Conservation (phyloP, 768 basidiomycete species). For the Boletus fagicola region DNA sequence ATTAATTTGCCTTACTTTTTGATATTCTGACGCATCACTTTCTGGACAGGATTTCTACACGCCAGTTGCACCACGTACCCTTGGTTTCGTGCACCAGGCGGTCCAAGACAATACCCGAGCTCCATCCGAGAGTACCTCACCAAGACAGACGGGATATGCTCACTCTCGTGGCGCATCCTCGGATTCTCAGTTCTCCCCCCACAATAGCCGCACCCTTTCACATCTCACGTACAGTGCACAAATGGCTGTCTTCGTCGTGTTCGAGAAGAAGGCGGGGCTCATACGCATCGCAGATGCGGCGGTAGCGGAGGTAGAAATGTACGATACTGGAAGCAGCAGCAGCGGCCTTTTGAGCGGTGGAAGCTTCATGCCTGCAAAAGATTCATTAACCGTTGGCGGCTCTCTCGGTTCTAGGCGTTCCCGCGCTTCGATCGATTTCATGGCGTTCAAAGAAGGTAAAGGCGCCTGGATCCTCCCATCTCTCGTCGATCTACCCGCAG, state of each 20-base stretch:
- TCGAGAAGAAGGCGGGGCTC: conserved; percentile 86
- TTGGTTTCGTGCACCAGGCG: conserved; percentile 70
- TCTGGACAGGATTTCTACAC: conserved; percentile 77
- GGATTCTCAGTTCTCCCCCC: conserved; percentile 35
- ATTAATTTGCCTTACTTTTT: neutral
- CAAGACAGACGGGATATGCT: conserved; percentile 23
- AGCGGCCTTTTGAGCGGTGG: conserved; percentile 10
- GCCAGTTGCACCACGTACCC: conserved; percentile 61
- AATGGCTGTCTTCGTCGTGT: conserved; percentile 75
- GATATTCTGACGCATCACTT: conserved; percentile 1
- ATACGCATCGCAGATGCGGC: conserved; percentile 80
- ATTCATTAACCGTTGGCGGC: conserved; percentile 25
- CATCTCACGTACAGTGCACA: conserved; percentile 61
- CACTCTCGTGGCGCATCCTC: conserved; percentile 46
- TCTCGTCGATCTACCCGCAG: conserved; percentile 25
- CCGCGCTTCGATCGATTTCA: conserved; percentile 45
- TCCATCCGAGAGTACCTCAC: conserved; percentile 39
- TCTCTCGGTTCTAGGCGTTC: conserved; percentile 33
- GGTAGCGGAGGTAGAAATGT: conserved; percentile 74
- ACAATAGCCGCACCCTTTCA: conserved; percentile 29
- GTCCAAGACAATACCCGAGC: conserved; percentile 52
- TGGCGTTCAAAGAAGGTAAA: conserved; percentile 38
- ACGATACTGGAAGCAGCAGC: conserved; percentile 31
- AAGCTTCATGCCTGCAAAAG: conserved; percentile 24
- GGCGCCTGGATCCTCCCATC: conserved; percentile 30